A percentile compares a stretch with the other conserved stretches of the same genome.
These are phyloP conservation scores for Artemisia argyi DNA, from an alignment of 129 eudicot species.

Conservation along the genomic window DNA sequence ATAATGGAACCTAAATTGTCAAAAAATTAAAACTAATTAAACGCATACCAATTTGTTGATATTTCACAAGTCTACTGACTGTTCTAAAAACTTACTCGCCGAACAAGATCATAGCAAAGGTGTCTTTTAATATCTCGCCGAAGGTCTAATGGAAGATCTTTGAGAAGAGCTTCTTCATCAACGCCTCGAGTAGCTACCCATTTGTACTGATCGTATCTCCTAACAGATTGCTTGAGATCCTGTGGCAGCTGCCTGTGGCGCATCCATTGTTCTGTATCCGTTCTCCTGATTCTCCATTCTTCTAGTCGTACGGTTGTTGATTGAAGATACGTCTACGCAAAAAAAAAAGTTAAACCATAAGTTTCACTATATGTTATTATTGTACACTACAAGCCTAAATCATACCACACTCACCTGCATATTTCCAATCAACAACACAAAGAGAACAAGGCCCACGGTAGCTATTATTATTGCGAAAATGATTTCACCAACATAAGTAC, in stretches of 20 bases:
- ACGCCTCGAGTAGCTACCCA: conserved; percentile 98
- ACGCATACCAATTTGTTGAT: no score
- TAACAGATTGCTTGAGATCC: conserved; percentile 62
- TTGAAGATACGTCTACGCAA: conserved; percentile 74
- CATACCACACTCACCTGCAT: conserved; percentile 60
- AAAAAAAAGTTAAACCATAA: not conserved
- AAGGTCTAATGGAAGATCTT: conserved; percentile 84
- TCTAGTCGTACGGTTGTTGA: conserved; percentile 87
- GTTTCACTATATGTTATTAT: not conserved
- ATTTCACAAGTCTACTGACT: no score
- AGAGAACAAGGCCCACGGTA: conserved; percentile 71
- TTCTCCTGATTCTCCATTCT: conserved; percentile 93
- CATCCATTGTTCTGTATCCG: conserved; percentile 98
- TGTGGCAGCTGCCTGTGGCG: conserved; percentile 88
- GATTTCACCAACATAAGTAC: conserved; percentile 75
- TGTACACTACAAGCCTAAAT: not conserved
- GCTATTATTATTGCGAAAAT: conserved; percentile 68
- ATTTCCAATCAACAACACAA: conserved; percentile 93
- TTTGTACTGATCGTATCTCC: conserved; percentile 88
- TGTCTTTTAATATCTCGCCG: conserved; percentile 88
- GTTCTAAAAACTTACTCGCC: conserved; percentile 59
- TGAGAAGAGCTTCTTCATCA: conserved; percentile 75
- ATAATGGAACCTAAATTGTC: conserved; percentile 64
- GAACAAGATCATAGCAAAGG: conserved; percentile 85
- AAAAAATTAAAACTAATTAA: not conserved